Evolutionary conservation across 192 early-diverging fungal species (phyloP), one percentile per base, ranked within the genome.

Genomic region (Coemansia sp.): DNA sequence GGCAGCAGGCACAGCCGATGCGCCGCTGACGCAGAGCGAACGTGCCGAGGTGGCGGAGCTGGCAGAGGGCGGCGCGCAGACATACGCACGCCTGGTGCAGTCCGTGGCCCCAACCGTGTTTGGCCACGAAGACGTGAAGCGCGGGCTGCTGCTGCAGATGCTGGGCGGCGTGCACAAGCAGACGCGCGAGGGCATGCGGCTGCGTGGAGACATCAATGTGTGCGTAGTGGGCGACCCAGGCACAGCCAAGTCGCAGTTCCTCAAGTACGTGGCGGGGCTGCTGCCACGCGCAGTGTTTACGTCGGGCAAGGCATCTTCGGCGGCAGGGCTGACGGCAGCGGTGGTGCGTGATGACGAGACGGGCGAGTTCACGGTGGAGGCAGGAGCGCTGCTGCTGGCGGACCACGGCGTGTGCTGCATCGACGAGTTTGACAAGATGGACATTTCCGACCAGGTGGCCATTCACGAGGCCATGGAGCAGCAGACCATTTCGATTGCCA

Each of bases 401-500:
- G 96, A 98, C 70, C 94, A 96, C 70, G 94, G 96, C 41, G 94
- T 98, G 55, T 97, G 94, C 61, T 92, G 90, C 61, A 98, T 98
- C 56, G 96, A 98, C 72, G 95, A 98, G 68, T 98, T 98, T 74
- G 94, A 98, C 71, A 98, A 98, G 80, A 98, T 98, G 96, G 92
- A 96, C 42, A 61, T 93, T 8, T 80, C 79, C 40, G 96, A 98
- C 79, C 94, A 96, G 70, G 94, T 97, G n/a, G 94, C 96, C 23
- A 98, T 98, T 80, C 96, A 98, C 84, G 96, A 98, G 78, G 96
- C 94, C 9, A 98, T 98, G 96, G 94, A 97, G 74, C 96, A 98
- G 80, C 96, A 98, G 72, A 98, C 94, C 7, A 98, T 96, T 52
- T 86, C 86, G 11, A 95, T 97, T 59, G 90, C 94, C 44, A 97